Evolutionary conservation across 345 rosid genomes (phyloP).

Genomic region (rapeseed (Brassica napus)): Da-Ae NC_063452.1:46126001-46126500

Average conservation of each 20-base stretch:
- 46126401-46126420: slow-evolving; percentile 61
- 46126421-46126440: slow-evolving; percentile 45
- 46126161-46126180: not conserved
- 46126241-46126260: slow-evolving; percentile 5
- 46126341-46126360: slow-evolving; percentile 26
- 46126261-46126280: not conserved
- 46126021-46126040: slow-evolving; percentile 90
- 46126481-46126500: not conserved
- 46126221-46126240: slow-evolving; percentile 17
- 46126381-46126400: slow-evolving; percentile 55
- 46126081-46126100: not conserved
- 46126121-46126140: not conserved
- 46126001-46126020: slow-evolving; percentile 50
- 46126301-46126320: not conserved
- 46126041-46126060: slow-evolving; percentile 53
- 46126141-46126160: not conserved
- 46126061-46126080: not conserved
- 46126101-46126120: not conserved
- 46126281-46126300: not conserved
- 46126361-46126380: slow-evolving; percentile 55
- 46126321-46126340: slow-evolving; percentile 23
- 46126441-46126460: slow-evolving; percentile 3
- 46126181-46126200: slow-evolving; percentile 14
- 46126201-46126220: slow-evolving; percentile 34
- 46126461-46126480: not conserved